Evolutionary conservation across 177 flowering plant genomes (phyloP), one percentile per base, ranked within the genome.

Genomic region (Vitis hybrid): DNA sequence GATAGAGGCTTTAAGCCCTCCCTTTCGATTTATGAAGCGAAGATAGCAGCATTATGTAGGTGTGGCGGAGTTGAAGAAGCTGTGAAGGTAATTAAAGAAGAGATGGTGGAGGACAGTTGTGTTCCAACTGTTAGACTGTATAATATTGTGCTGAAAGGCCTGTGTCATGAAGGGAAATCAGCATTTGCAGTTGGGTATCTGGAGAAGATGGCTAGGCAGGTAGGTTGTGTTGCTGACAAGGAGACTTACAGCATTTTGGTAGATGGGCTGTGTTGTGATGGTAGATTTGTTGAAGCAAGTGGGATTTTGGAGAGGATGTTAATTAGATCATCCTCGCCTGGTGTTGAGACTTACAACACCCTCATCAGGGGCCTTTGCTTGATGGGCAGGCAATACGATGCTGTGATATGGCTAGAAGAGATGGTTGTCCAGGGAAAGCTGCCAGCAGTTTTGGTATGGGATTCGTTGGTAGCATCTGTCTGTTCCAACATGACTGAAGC

Each of bases 401-500:
- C 92, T 59, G 84, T 86, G 52, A 70, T 90, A 77, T 92, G 93
- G 95, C 72, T 92, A 72, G 97, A 94, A 71, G 96, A 94, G 87
- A 94, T 92, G 97, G 68, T 91, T 11, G 83, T 89, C 73, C 84
- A 80, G 52, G 95, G 85, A n/a, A 85, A 68, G 69, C 61, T 71
- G 20, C 97, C 97, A 1, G 82, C 85, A 11, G 15, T 57, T 69
- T 81, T 71, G 62, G 76, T 84, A 1, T 94, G 97, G 98, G 70
- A 73, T 14, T 79, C 88, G 6, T 75, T 92, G 77, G 84, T 83
- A 6, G 61, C 78, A 57, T 82, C 86, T 60, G 68, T 85, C 19
- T 84, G 85, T 65, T 60, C 65, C 66, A 75, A 79, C 44, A 58
- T 52, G 68, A 24, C 50, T 62, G 62, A 59, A 38, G 47, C 47